These are phyloP conservation scores for Monosporascus ibericus DNA, from an alignment of 2,329 filamentous ascomycete species.

Conservation along the genomic window DNA sequence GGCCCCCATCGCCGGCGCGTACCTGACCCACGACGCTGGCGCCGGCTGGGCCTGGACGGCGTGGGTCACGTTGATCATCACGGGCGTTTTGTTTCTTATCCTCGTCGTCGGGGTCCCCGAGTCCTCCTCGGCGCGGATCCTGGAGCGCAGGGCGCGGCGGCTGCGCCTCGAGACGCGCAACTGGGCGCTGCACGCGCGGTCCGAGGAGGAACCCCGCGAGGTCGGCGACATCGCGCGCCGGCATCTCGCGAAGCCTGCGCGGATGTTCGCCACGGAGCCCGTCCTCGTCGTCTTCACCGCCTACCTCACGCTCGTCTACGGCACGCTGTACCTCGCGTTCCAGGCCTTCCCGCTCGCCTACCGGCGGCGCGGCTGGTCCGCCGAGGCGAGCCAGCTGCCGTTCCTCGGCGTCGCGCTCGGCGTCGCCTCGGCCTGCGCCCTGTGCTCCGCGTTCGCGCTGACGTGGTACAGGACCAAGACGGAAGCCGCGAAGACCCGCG, in stretches of 20 bases:
- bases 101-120: conserved; percentile 41
- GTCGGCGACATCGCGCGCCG: conserved; percentile 5
- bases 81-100: conserved; percentile 31
- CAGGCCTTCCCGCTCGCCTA: conserved; percentile 41
- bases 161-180: conserved; percentile 40
- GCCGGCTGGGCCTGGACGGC: conserved; percentile 47
- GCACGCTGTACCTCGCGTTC: conserved; percentile 40
- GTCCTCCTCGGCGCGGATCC: conserved; percentile 41
- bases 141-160: conserved; percentile 39
- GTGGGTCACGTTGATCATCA: conserved; percentile 48
- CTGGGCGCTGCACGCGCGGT: conserved; percentile 21
- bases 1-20: conserved; percentile 9
- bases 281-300: conserved; percentile 14
- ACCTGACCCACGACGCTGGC: background rate
- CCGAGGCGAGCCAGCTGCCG: conserved; percentile 33
- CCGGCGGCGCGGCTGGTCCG: conserved; percentile 33
- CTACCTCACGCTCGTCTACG: conserved; percentile 29
- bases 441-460: conserved; percentile 10
- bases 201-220: conserved; percentile 19
- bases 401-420: conserved; percentile 37
- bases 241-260: conserved; percentile 14
- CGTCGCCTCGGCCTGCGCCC: conserved; percentile 20
- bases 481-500: conserved; percentile 20
- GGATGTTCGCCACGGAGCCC: conserved; percentile 14
- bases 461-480: conserved; percentile 13